Evolutionary conservation across 176 grass and related monocot species (phyloP).

Genomic region (Puccinellia tenuiflora): DNA sequence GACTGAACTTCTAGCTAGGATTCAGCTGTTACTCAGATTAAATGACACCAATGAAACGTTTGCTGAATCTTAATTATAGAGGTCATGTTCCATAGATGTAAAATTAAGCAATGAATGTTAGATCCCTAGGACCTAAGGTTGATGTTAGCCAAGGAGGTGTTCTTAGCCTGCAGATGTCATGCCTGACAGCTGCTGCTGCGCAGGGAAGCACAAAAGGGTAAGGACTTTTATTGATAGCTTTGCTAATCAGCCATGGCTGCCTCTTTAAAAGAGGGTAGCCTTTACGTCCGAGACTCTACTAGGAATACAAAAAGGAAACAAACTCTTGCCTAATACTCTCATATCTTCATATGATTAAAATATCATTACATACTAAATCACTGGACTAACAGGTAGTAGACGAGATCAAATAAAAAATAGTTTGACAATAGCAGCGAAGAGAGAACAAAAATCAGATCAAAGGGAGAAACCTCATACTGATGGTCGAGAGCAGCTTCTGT

Average conservation of each 20-base stretch:
- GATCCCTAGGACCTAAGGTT: no score
- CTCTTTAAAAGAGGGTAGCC: no score
- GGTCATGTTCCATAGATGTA: neutral
- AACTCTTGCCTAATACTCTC: no score
- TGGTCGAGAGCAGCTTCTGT: slow-evolving; percentile 62
- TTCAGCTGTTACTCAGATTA: neutral
- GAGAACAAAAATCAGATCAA: slow-evolving; percentile 22
- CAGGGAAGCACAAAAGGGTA: no score
- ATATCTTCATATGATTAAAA: no score
- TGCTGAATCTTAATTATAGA: neutral
- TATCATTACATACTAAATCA: no score
- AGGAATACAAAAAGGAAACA: no score
- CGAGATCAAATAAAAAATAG: slow-evolving; percentile 52
- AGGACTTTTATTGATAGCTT: no score
- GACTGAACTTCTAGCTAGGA: neutral
- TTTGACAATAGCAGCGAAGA: slow-evolving; percentile 29
- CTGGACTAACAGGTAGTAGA: neutral
- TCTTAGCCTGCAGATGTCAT: slow-evolving; percentile 13
- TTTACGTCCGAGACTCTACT: no score
- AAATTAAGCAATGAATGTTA: neutral
- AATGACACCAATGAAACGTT: neutral
- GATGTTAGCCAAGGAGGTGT: no score
- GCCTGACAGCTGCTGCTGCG: neutral
- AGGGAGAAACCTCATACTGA: slow-evolving; percentile 64
- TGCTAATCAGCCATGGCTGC: no score